Evolutionary conservation across 805 yeast genomes (phyloP), one percentile per base, ranked within the genome.

Genomic region (Yamadazyma phyllophila): DNA sequence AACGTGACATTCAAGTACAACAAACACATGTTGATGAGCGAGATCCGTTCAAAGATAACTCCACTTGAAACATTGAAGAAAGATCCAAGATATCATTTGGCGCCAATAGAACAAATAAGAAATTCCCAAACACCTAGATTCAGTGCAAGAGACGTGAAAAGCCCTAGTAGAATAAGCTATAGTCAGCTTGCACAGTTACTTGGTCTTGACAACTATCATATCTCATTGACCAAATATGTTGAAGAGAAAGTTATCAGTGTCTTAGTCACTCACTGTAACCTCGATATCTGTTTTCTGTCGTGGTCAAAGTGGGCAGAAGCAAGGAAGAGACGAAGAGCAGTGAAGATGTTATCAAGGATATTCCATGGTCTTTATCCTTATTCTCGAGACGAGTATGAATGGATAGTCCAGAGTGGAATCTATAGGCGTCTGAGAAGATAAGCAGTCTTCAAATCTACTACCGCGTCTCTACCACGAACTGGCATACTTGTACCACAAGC

Each of bases 151-250:
- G 24, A 20, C 6, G 24, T 20, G 6, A 20, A 20, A 20, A 29
- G 7, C 7, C 31, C 31, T 11, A 29, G 31, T 29, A 29, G 31
- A 29, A 29, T 29, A 10, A 29, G 31, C 31, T 29, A 29, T n/a
- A 29, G 4, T 29, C 44, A 46, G 14, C 33, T 46, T 13, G 20
- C 44, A 32, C 26, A 32, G 11, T 7, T 43, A 2, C 36, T 47
- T 11, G 32, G 36, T 13, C 17, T 44, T 8, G 41, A 43, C 12
- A 35, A 37, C 2, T 47, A 24, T 29, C 26, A 47, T 39, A 36
- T 47, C 30, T 32, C 35, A 32, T 20, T 47, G 15, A 43, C 50
- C n/a, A 43, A 36, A 13, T 36, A 40, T 10, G 36, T 47, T 17
- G 50, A 47, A 38, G 9, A 10, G 2, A 45, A 43, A 30, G 36